phyloP scores from a whole-genome alignment of 108 stramenopile species.

The Nitzschia sp. region DNA sequence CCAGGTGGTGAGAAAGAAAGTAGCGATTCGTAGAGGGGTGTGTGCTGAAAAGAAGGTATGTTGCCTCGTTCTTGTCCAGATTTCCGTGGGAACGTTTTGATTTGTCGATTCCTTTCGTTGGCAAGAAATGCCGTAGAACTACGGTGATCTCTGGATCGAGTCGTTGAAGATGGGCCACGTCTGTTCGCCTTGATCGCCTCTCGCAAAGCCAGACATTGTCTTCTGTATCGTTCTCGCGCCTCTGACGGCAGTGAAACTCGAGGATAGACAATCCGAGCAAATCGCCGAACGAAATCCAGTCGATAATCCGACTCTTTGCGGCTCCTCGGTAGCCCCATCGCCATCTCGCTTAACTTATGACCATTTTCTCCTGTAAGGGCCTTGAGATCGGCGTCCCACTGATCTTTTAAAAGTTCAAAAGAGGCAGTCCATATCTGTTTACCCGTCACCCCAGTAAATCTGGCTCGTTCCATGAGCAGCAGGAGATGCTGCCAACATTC shows the following conservation, averaged over 20 bases:
- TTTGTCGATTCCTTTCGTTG: too few relatives aligned
- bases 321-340: neutral
- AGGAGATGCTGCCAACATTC: constrained; percentile 6
- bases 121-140: too few relatives aligned
- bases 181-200: neutral
- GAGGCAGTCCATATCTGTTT: neutral
- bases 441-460: neutral
- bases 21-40: too few relatives aligned
- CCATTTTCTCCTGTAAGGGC: neutral
- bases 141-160: too few relatives aligned
- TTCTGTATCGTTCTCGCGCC: neutral
- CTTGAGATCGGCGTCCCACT: neutral
- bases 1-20: too few relatives aligned
- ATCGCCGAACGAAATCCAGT: neutral
- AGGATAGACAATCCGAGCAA: neutral
- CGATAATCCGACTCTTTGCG: neutral
- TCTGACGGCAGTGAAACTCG: neutral
- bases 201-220: neutral
- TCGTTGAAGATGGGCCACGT: too few relatives aligned
- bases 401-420: neutral
- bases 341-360: constrained; percentile 1
- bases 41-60: too few relatives aligned
- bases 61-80: too few relatives aligned
- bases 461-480: neutral
- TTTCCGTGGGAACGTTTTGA: too few relatives aligned